Evolutionary conservation across 169 alveolate species (phyloP).

Genomic region (Plasmodium cynomolgi): DNA sequence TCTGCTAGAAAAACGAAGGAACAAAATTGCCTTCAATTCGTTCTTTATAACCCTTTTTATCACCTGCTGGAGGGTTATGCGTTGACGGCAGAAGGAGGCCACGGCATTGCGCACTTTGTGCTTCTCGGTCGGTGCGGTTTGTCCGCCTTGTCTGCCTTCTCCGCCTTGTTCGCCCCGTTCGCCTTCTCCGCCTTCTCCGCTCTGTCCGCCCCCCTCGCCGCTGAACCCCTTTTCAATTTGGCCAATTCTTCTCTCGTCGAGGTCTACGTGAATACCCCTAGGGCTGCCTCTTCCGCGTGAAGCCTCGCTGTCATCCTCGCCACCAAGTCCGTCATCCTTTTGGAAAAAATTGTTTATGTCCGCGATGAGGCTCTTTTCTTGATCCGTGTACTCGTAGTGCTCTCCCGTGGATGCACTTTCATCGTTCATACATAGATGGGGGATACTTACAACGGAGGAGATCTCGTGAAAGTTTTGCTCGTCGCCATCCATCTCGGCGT

Average conservation of each 20-base stretch:
- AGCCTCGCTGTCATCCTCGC: background rate
- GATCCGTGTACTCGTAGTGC: background rate
- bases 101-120: background rate
- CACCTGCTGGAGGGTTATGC: background rate
- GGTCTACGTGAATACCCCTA: background rate
- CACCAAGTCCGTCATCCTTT: background rate
- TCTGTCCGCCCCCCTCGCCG: background rate
- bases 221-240: background rate
- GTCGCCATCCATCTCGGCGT: background rate
- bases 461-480: background rate
- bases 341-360: background rate
- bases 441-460: background rate
- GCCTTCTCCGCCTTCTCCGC: too few species aligned
- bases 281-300: background rate
- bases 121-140: background rate
- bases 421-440: background rate
- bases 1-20: background rate
- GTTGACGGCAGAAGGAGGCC: background rate
- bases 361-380: background rate
- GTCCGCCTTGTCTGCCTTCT: background rate
- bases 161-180: background rate
- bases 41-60: slow-evolving; percentile 2
- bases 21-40: slow-evolving; percentile 43
- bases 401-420: background rate
- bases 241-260: background rate